These are phyloP conservation scores for Barnettozyma hawaiiensis DNA, from an alignment of 1,139 yeast genomes.

Conservation along the genomic window DNA sequence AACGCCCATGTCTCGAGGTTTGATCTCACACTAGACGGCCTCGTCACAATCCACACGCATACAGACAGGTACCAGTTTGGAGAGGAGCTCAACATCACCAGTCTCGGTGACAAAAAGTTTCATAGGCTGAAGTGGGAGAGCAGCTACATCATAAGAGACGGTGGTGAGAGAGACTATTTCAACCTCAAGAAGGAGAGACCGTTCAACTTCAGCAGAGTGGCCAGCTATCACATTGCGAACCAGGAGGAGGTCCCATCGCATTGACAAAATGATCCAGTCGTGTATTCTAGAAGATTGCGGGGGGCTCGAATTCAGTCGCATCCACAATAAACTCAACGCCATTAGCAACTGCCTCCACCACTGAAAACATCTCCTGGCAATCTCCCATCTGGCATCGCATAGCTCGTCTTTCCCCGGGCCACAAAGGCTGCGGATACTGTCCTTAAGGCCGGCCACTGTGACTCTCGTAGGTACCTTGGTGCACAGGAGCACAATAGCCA, in stretches of 20 bases:
- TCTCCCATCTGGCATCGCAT: constrained; percentile 13
- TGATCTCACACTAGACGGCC: constrained; percentile 50
- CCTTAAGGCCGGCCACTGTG: neutral
- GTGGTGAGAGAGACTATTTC: constrained; percentile 51
- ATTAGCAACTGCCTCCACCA: constrained; percentile 15
- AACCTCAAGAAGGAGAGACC: constrained; percentile 67
- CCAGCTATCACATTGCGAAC: constrained; percentile 35
- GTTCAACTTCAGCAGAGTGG: constrained; percentile 64
- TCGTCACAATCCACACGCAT: constrained; percentile 52
- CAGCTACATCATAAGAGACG: constrained; percentile 54
- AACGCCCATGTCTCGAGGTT: constrained; percentile 44
- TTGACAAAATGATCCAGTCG: too few species aligned
- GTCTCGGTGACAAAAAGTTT: constrained; percentile 53
- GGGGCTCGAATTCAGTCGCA: neutral
- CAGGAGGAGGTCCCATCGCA: too few species aligned
- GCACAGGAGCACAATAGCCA: constrained; percentile 35
- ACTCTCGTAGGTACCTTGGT: neutral
- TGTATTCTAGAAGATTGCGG: too few species aligned
- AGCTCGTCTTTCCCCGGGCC: constrained; percentile 17
- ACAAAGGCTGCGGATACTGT: constrained; percentile 16
- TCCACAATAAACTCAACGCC: neutral
- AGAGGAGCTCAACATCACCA: constrained; percentile 53
- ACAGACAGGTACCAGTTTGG: constrained; percentile 58
- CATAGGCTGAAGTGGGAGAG: constrained; percentile 64
- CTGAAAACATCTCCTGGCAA: constrained; percentile 29